Percentiles rank a stretch among this genome's conserved stretches.
Evolutionary conservation across 2,329 filamentous ascomycete genomes (phyloP).

Genomic region (Xenoacremonium recifei): DNA sequence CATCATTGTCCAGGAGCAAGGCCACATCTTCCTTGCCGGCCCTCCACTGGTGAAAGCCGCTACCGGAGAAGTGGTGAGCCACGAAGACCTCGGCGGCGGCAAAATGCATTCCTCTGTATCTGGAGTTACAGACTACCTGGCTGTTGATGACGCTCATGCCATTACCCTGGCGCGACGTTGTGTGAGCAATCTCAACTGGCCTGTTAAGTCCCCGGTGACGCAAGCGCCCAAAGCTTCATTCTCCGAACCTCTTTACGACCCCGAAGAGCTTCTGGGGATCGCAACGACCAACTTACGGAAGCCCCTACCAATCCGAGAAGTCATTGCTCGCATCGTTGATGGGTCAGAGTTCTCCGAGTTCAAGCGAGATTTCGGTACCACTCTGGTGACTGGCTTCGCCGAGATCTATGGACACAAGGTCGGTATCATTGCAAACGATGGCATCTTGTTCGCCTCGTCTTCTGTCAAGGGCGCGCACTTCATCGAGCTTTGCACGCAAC

Average conservation of each 20-base stretch:
- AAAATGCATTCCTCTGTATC: constrained; percentile 87
- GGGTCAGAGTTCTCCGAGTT: constrained; percentile 90
- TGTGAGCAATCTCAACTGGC: constrained; percentile 88
- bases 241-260: constrained; percentile 76
- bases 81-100: constrained; percentile 88
- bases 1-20: constrained; percentile 93
- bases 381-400: constrained; percentile 89
- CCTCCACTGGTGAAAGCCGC: constrained; percentile 94
- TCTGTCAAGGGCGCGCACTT: constrained; percentile 95
- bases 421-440: constrained; percentile 93
- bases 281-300: constrained; percentile 86
- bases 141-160: constrained; percentile 91
- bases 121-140: constrained; percentile 92
- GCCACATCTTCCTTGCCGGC: constrained; percentile 95
- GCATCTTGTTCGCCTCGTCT: constrained; percentile 87
- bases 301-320: constrained; percentile 81
- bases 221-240: constrained; percentile 44
- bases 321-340: constrained; percentile 91
- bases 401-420: constrained; percentile 86
- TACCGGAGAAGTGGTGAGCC: constrained; percentile 86
- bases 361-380: constrained; percentile 86
- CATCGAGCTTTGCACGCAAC: constrained; percentile 89
- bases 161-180: constrained; percentile 81
- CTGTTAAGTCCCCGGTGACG: constrained; percentile 44
- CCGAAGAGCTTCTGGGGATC: constrained; percentile 80